Conservation (phyloP, 352 stramenopile genomes). For the Pythium chondricola region DNA sequence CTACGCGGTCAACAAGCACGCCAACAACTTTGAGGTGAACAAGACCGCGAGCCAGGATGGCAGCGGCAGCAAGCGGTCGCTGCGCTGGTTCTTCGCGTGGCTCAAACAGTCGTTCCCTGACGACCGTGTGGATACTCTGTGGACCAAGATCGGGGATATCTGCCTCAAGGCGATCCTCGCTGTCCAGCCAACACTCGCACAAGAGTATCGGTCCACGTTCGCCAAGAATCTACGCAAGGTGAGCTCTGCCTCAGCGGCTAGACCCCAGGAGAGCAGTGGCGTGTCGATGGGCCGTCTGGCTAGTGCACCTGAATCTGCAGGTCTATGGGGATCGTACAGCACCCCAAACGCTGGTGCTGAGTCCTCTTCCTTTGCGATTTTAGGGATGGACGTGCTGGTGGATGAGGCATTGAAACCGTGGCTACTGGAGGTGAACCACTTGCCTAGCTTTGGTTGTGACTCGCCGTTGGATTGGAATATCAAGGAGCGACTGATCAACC, state of each 20-base stretch:
- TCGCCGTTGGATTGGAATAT: conserved; percentile 93
- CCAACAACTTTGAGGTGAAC: conserved; percentile 83
- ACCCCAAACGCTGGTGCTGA: conserved; percentile 11
- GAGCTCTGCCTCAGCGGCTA: conserved; percentile 24
- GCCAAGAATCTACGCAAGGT: conserved; percentile 73
- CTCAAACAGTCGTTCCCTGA: conserved; percentile 60
- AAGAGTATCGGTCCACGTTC: conserved; percentile 90
- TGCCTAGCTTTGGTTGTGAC: conserved; percentile 94
- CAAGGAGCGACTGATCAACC: conserved; percentile 91
- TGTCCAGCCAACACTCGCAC: conserved; percentile 88
- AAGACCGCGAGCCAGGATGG: conserved; percentile 53
- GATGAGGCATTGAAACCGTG: conserved; percentile 93
- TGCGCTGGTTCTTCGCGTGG: conserved; percentile 92
- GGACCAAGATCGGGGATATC: conserved; percentile 91
- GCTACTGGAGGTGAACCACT: conserved; percentile 97
- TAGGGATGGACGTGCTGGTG: conserved; percentile 96
- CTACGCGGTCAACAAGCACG: conserved; percentile 90
- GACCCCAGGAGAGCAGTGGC: conserved; percentile 1
- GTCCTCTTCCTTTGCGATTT: conserved; percentile 87
- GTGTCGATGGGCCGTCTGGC: too few relatives aligned
- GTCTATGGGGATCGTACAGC: conserved; percentile 11
- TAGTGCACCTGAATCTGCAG: conserved; percentile 16
- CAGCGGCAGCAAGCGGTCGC: conserved; percentile 79
- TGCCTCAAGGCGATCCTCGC: conserved; percentile 92
- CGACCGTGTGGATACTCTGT: conserved; percentile 71